phyloP scores from a whole-genome alignment of 2,329 filamentous ascomycete species.

The Esteya vermicola region DNA sequence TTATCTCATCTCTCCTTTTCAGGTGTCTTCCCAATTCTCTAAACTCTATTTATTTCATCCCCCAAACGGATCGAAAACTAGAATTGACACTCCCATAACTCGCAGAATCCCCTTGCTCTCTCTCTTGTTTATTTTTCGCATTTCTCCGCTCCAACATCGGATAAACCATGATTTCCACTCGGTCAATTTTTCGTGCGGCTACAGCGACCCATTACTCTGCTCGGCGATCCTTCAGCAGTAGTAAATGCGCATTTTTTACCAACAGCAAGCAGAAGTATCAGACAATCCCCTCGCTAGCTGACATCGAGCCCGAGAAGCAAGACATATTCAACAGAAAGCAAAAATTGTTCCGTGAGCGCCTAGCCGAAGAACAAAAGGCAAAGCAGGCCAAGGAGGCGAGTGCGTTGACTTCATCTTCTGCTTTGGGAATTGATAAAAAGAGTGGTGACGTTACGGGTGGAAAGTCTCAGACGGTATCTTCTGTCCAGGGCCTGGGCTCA shows the following conservation, averaged over 20 bases:
- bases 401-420: slow-evolving; percentile 30
- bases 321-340: slow-evolving; percentile 71
- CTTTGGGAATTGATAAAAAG: not conserved
- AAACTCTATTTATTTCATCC: too few relatives aligned
- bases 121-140: too few relatives aligned
- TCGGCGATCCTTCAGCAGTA: too few relatives aligned
- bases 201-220: too few relatives aligned
- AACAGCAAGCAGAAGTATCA: slow-evolving; percentile 23
- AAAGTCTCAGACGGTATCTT: too few relatives aligned
- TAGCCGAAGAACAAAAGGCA: slow-evolving; percentile 48
- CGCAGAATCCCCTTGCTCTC: too few relatives aligned
- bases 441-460: not conserved
- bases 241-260: too few relatives aligned
- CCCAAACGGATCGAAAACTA: too few relatives aligned
- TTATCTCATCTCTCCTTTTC: too few relatives aligned
- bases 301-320: slow-evolving; percentile 61
- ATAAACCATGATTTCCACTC: not conserved
- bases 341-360: slow-evolving; percentile 70
- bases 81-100: too few relatives aligned
- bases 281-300: slow-evolving; percentile 61
- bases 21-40: too few relatives aligned
- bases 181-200: not conserved
- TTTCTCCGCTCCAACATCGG: too few relatives aligned
- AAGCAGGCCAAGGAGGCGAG: slow-evolving; percentile 78
- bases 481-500: slow-evolving; percentile 42